These are phyloP conservation scores for Crithidia sp. DNA, from an alignment of 208 protist species.

Conservation along the genomic window DNA sequence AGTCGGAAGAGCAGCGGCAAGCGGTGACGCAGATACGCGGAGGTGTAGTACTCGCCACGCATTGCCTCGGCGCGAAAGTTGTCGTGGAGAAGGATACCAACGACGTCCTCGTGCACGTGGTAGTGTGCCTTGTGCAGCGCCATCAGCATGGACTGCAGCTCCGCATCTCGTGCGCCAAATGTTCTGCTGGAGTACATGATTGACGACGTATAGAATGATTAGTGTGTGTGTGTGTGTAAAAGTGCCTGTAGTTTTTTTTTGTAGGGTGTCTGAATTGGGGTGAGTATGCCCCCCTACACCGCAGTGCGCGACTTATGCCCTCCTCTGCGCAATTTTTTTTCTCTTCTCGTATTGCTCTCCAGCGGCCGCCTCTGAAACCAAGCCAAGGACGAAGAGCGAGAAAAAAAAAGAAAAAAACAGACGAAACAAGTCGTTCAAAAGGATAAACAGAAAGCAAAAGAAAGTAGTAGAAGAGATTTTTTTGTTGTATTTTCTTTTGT, in stretches of 20 bases:
- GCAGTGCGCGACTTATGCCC: not conserved
- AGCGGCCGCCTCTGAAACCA: too few relatives aligned
- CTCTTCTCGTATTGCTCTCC: too few relatives aligned
- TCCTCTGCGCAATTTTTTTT: not conserved
- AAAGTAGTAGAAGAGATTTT: not conserved
- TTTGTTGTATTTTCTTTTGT: too few relatives aligned
- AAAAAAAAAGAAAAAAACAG: slow-evolving; percentile 6
- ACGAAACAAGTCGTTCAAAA: not conserved
- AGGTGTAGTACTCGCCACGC: slow-evolving; percentile 26
- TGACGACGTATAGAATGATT: not conserved
- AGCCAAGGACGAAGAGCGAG: not conserved
- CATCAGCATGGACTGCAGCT: slow-evolving; percentile 26
- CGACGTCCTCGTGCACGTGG: slow-evolving; percentile 22
- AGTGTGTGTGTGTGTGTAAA: slow-evolving; percentile 3
- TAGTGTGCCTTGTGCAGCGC: slow-evolving; percentile 23
- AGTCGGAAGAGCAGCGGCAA: slow-evolving; percentile 36
- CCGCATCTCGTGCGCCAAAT: slow-evolving; percentile 3
- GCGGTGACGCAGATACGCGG: slow-evolving; percentile 36
- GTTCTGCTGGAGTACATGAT: slow-evolving; percentile 15
- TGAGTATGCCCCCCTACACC: too few relatives aligned
- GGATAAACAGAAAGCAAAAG: slow-evolving; percentile 13
- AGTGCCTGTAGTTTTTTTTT: not conserved
- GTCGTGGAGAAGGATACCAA: slow-evolving; percentile 32
- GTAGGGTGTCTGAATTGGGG: not conserved
- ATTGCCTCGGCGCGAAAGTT: slow-evolving; percentile 37